Evolutionary conservation across 257 asterid species (phyloP), one percentile per base, ranked within the genome.

Genomic region (Solanum verrucosum): DNA sequence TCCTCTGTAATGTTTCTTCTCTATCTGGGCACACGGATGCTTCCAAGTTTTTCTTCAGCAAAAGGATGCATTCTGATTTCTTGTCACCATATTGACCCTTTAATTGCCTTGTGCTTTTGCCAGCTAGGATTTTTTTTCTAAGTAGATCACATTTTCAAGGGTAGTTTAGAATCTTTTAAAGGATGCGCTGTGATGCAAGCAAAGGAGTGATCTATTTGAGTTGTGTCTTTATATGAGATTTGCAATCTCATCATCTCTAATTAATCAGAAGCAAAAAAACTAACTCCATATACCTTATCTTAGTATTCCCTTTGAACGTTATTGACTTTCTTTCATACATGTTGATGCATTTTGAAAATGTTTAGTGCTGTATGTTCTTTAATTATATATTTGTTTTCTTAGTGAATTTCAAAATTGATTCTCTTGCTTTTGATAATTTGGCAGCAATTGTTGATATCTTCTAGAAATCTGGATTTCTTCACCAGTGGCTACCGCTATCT

Each of bases 401-500:
- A 8, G 70, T 49, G 70, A 49, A 49, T 49, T 16, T 49, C n/a
- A 82, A 27, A 81, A 46, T 49, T 86, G 46, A 82, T 12, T 87
- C 85, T 67, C 87, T 67, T 84, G 81, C 67, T 89, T 49, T 87
- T 87, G 90, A 90, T 89, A 89, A 85, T 89, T 91, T 89, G 88
- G 86, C 99, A 96, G 99, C 79, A 91, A 95, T 87, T 96, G 87
- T 89, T 96, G 96, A 92, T 96, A 92, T 93, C 98, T 87, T 96
- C 99, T 90, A 91, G 98, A 93, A 96, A 96, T 89, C 92, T 96
- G 93, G 99, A 96, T 46, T 96, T 96, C 96, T 96, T 96, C 94
- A 96, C 99, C 89, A 95, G 7, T 91, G 99, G 98, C 75, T 96
- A 96, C 88, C 93, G 98, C 67, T 95, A 95, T 90, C 94, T 96